Evolutionary conservation across 352 stramenopile genomes (phyloP).

Genomic region (Thraustochytrium sp.): DNA sequence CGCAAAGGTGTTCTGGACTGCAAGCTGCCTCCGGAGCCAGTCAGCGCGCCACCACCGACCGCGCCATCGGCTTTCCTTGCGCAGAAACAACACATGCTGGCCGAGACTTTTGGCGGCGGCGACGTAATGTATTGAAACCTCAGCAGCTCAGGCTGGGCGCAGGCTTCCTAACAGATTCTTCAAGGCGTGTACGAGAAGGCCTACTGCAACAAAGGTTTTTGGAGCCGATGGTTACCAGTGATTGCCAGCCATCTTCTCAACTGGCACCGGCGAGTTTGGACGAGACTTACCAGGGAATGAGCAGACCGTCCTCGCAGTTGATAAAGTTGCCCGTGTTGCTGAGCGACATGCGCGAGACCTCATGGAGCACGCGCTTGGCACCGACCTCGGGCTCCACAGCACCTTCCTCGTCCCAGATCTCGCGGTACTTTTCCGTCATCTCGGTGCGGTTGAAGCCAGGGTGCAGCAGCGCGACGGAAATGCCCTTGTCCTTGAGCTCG

Average conservation of each 20-base stretch:
- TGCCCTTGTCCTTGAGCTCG: conserved; percentile 25
- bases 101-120: background rate
- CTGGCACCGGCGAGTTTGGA: too few relatives aligned
- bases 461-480: conserved; percentile 21
- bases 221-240: too few relatives aligned
- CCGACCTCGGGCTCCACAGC: conserved; percentile 60
- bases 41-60: background rate
- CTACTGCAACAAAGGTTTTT: too few relatives aligned
- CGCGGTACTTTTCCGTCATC: conserved; percentile 57
- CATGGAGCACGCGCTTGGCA: conserved; percentile 65
- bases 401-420: conserved; percentile 69
- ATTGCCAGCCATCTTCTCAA: too few relatives aligned
- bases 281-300: conserved; percentile 62
- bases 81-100: conserved; percentile 10
- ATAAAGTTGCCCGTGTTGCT: conserved; percentile 59
- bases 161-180: too few relatives aligned
- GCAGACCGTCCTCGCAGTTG: conserved; percentile 66
- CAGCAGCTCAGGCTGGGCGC: too few relatives aligned
- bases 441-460: conserved; percentile 34
- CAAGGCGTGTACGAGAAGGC: too few relatives aligned
- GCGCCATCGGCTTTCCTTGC: background rate
- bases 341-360: conserved; percentile 48
- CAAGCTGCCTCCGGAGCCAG: background rate
- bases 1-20: background rate
- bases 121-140: background rate